Conservation (phyloP, 2,329 filamentous ascomycete genomes). For the Trichophyton verrucosum region DNA sequence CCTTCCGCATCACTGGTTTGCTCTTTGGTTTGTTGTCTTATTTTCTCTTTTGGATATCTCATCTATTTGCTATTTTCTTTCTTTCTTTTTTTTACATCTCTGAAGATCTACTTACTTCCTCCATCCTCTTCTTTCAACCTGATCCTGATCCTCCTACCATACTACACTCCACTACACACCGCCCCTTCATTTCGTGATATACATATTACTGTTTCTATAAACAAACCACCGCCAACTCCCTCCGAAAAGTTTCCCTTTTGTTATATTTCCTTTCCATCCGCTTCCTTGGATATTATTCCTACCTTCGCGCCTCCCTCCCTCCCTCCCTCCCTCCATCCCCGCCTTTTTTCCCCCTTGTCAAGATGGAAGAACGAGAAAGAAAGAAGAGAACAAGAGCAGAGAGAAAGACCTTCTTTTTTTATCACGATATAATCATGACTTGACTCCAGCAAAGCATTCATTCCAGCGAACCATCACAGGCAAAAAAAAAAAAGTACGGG, state of each 20-base stretch:
- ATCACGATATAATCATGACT: constrained; percentile 1
- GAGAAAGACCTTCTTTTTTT: neutral
- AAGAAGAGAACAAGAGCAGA: neutral
- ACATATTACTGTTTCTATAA: neutral
- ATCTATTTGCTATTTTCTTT: neutral
- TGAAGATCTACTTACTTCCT: constrained; percentile 1
- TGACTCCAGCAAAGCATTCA: neutral
- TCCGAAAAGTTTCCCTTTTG: neutral
- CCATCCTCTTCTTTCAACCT: neutral
- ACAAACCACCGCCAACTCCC: neutral
- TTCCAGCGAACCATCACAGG: neutral
- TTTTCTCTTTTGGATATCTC: constrained; percentile 1
- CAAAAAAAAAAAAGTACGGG: constrained; percentile 3
- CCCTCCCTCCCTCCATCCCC: neutral
- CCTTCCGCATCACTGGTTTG: neutral
- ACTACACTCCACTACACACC: neutral
- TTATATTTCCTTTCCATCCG: neutral
- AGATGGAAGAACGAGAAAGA: constrained; percentile 1
- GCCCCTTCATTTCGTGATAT: neutral
- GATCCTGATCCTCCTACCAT: neutral
- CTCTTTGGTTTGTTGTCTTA: neutral
- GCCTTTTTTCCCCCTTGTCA: neutral
- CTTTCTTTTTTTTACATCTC: neutral
- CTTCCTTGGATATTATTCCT: neutral
- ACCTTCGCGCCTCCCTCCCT: neutral